Base-by-base conservation (phyloP, 2,329 filamentous ascomycete species). In the Escovopsis sp. region DNA sequence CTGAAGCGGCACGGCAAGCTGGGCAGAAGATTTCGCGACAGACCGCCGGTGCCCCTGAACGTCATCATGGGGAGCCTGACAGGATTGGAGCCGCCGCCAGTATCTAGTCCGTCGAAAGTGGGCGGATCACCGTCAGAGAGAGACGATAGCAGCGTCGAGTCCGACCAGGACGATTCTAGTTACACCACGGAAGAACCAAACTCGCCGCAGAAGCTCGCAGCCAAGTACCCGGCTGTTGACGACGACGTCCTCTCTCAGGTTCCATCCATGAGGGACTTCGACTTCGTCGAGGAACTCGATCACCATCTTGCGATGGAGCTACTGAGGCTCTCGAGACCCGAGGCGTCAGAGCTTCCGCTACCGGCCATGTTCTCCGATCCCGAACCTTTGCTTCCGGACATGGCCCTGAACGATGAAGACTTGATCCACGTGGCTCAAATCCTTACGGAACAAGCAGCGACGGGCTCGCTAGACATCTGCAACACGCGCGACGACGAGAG, bases 381-480 rank as follows among this genome's bases (percentile, higher is more conserved):
- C 5, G 70, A 77, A 44, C 72, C 72, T 9, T 52, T 65, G 1
- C 52, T 55, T 23, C 45, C 65, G 9, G 61, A 66, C 17, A 48
- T 65, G 17, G 54, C 60, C 9, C 51, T 66, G 13, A 55, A 62
- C 2, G 72, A 77, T 36, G 66, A 73, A 3, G 75, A 80, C 28
- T 63, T 71, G 39, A 72, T 84, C 25, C 70, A 72, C 35, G 65
- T 79, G 18, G 78, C 76, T 0, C 79, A 84, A 46, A 69, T 83
- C 27, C 56, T 84, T n/a, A 76, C 76, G 2, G 76, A 82, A 40
- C 79, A 85, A 49, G 68, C 77, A 16, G 65, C 72, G 3, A 70
- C 65, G 9, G 68, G 73, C 1, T 58, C 49, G 12, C 45, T 70
- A 19, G 54, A 57, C 13, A 50, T 61, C 28, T 48, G 41, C 23